Conservation (phyloP, 495 filamentous ascomycete species). For the Neurospora sp. region DNA sequence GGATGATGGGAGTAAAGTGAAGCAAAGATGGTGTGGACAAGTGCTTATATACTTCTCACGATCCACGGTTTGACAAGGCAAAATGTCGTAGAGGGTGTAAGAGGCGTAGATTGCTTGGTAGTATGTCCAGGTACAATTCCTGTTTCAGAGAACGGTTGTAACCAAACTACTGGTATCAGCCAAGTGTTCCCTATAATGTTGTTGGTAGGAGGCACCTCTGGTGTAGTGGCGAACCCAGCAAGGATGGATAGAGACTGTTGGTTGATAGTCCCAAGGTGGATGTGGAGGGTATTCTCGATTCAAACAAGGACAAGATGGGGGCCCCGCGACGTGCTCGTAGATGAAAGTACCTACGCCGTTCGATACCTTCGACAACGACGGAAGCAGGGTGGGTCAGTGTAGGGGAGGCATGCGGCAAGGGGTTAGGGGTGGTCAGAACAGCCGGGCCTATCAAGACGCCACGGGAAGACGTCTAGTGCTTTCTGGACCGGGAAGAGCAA, state of each 20-base stretch:
- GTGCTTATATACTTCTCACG: background rate
- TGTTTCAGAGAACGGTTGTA: background rate
- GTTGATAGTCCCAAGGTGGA: background rate
- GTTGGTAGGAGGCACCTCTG: background rate
- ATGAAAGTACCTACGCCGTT: background rate
- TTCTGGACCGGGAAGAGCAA: background rate
- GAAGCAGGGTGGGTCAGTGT: background rate
- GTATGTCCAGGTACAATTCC: background rate
- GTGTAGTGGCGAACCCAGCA: background rate
- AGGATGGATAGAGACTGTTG: background rate
- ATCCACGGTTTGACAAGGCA: background rate
- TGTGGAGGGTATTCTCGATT: background rate
- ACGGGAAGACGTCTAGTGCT: background rate
- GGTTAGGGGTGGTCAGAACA: background rate
- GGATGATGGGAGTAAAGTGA: background rate
- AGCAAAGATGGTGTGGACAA: background rate
- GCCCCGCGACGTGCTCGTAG: background rate
- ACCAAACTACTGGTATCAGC: background rate
- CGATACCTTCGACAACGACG: background rate
- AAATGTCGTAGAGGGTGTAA: background rate
- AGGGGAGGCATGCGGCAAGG: background rate
- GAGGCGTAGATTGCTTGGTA: background rate
- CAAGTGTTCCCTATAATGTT: background rate
- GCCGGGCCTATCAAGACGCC: background rate
- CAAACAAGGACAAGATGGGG: background rate